A percentile compares a stretch with the other conserved stretches of the same genome.
Evolutionary conservation across 75 land plant genomes (phyloP).

Genomic region (Isoetes taiwanensis): DNA sequence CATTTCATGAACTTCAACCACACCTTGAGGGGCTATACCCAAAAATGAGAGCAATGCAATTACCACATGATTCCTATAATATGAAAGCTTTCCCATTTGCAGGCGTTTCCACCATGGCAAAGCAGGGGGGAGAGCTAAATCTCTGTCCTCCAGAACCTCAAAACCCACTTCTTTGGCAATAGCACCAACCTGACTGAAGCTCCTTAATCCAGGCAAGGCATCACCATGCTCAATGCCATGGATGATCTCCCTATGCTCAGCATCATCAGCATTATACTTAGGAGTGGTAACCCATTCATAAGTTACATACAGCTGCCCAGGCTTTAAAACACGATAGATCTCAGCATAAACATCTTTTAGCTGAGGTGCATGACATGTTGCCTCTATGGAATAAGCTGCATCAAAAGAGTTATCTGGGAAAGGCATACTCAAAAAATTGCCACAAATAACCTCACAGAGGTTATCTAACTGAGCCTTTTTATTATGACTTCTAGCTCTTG

Average conservation of each 20-base stretch:
- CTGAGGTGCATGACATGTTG: constrained; percentile 91
- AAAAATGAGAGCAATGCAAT: constrained; percentile 43
- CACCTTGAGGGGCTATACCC: constrained; percentile 73
- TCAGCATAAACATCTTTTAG: constrained; percentile 78
- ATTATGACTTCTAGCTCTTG: constrained; percentile 67
- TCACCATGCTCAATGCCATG: constrained; percentile 88
- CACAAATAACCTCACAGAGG: constrained; percentile 86
- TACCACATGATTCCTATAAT: constrained; percentile 69
- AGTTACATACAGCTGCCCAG: constrained; percentile 68
- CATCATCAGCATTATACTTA: constrained; percentile 29
- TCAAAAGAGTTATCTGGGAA: constrained; percentile 58
- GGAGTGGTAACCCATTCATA: constrained; percentile 97
- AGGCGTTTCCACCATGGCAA: constrained; percentile 80
- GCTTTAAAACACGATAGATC: constrained; percentile 76
- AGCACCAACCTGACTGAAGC: constrained; percentile 44
- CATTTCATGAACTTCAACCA: constrained; percentile 86
- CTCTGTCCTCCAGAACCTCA: constrained; percentile 75
- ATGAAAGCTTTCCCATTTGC: constrained; percentile 72
- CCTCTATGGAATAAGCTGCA: constrained; percentile 87
- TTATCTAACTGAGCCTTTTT: constrained; percentile 68
- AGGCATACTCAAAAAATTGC: constrained; percentile 82
- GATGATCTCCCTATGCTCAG: constrained; percentile 66
- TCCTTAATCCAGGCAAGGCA: constrained; percentile 74
- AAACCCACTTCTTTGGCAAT: constrained; percentile 64
- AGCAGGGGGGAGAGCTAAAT: constrained; percentile 72